Base-by-base conservation (phyloP, 192 early-diverging fungal genomes). In the Fimicolochytrium jonesii region DNA sequence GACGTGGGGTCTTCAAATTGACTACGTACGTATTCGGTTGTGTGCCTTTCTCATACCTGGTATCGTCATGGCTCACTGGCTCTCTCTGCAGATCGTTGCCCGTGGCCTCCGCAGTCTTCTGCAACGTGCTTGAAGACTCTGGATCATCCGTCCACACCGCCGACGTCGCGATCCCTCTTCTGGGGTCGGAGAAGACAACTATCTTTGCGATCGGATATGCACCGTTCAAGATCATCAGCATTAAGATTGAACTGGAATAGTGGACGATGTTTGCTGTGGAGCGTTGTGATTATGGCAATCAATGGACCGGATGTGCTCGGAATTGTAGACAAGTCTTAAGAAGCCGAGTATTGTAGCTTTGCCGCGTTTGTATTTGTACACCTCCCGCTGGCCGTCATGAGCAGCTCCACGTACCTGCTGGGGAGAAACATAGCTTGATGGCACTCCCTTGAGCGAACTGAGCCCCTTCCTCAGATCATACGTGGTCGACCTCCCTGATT, bases 121-220 rank as follows among this genome's bases (percentile, higher is more conserved):
- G 86, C 51, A 95, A 95, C 66, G 79, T 92, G 13, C 55, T 95
- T 39, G 93, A 95, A 72, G 89, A 93, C 3, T 18, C 66, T 30
- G n/a, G 31, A 13, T 22, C n/a, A 4, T 1, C n/a, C 3, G 42
- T 45, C 25, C 33, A 33, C 23, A 28, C 50, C 9, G 6, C n/a
- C 39, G n/a, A 41, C 10, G 10, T 41, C 10, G 39, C n/a, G 10
- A 41, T 9, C 39, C n/a, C n/a, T 9, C 10, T 41, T n/a, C 39
- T 41, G 10, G 39, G n/a, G 17, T 17, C 35, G 23, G 28, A 37
- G 42, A 55, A 63, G 28, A 31, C 20, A 17, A 53, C 33, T 41
- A 68, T 67, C 25, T 41, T 67, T 17, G 0, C 41, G 52, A 35
- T 70, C 37, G 43, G 33, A 4, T 66, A 49, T 41, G 45, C 53